Conservation (phyloP, 306 rosid genomes). For the Citrullus colocynthis region DNA sequence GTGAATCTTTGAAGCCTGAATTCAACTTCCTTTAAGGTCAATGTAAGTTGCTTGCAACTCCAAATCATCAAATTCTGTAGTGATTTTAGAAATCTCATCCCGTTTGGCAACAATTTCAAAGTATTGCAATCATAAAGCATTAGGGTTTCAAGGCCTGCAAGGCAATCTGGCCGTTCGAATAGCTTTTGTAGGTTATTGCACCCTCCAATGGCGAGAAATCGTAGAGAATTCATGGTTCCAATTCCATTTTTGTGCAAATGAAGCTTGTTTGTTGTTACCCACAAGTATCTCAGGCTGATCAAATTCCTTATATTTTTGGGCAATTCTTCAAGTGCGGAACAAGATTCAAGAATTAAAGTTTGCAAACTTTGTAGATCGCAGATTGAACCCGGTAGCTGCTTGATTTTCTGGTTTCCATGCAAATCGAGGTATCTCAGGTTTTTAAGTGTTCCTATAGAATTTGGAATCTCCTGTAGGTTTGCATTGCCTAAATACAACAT, state of each 20-base stretch:
- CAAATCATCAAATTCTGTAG: neutral
- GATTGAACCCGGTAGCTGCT: constrained; percentile 6
- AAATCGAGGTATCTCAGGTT: neutral
- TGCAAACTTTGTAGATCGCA: constrained; percentile 4
- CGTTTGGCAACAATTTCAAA: neutral
- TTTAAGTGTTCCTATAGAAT: neutral
- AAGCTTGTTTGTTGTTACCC: neutral
- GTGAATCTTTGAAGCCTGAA: neutral
- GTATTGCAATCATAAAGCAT: neutral
- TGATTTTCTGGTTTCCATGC: neutral
- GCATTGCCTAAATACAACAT: neutral
- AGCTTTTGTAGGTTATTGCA: neutral
- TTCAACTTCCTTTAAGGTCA: neutral
- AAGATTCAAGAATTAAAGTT: neutral
- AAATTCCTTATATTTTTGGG: neutral
- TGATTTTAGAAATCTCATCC: neutral
- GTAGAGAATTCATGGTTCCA: neutral
- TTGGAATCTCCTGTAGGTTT: neutral
- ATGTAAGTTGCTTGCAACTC: neutral
- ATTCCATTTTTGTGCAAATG: neutral
- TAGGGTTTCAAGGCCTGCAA: neutral
- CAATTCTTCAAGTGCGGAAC: neutral
- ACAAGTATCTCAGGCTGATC: constrained; percentile 1
- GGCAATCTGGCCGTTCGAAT: neutral
- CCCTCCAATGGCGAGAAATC: neutral